A percentile compares a stretch with the other conserved stretches of the same genome.
Conservation (phyloP, 805 yeast species). For the Teunomyces stri region DNA sequence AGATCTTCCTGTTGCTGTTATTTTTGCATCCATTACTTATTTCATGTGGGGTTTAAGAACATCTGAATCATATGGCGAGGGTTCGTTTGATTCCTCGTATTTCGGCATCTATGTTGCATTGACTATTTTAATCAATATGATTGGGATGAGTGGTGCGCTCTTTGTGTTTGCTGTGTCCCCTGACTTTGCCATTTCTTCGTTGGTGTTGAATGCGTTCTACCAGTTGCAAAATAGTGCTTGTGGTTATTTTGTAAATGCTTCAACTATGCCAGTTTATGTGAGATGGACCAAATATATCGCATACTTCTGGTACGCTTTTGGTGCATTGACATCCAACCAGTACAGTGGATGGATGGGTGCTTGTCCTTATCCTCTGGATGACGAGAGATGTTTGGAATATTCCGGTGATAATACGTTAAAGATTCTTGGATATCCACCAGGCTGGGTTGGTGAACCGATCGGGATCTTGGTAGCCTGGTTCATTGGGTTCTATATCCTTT, state of each 20-base stretch:
- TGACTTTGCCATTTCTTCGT: slow-evolving; percentile 18
- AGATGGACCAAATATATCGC: slow-evolving; percentile 27
- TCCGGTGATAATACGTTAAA: slow-evolving; percentile 54
- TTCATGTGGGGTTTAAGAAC: slow-evolving; percentile 73
- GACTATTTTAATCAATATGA: slow-evolving; percentile 14
- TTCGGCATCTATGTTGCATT: slow-evolving; percentile 22
- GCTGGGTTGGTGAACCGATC: slow-evolving; percentile 68
- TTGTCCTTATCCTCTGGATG: slow-evolving; percentile 33
- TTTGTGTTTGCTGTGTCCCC: slow-evolving; percentile 20
- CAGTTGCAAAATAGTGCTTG: slow-evolving; percentile 29
- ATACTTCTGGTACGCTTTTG: slow-evolving; percentile 27
- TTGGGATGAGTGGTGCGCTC: slow-evolving; percentile 20
- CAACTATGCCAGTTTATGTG: slow-evolving; percentile 27
- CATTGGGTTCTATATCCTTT: slow-evolving; percentile 49
- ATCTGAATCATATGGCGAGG: slow-evolving; percentile 11
- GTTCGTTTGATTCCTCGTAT: slow-evolving; percentile 11
- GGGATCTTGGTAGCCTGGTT: slow-evolving; percentile 58
- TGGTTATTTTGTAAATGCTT: slow-evolving; percentile 27
- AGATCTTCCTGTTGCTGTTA: slow-evolving; percentile 60
- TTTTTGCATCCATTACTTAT: slow-evolving; percentile 61
- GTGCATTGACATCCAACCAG: slow-evolving; percentile 25
- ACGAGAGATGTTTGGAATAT: slow-evolving; percentile 37
- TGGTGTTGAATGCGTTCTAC: slow-evolving; percentile 19
- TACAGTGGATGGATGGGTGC: slow-evolving; percentile 22
- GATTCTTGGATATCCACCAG: slow-evolving; percentile 56